Conservation (phyloP, 331 rosid genomes). For the Quercus lobata region DNA sequence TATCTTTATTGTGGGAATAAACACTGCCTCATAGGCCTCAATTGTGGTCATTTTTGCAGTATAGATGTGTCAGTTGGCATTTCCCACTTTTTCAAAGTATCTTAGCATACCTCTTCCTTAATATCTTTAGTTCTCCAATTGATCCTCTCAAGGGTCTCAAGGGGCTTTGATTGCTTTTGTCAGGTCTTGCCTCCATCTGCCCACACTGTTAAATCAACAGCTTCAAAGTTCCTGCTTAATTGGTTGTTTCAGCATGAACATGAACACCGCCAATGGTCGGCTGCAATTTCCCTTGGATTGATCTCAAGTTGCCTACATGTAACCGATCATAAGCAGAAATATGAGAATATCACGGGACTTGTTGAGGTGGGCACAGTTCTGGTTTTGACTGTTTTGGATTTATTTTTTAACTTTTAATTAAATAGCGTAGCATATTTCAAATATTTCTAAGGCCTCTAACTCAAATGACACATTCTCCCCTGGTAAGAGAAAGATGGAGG, state of each 20-base stretch:
- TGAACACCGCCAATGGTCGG: conserved; percentile 90
- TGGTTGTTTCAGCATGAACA: conserved; percentile 94
- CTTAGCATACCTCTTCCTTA: background rate
- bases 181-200: conserved; percentile 89
- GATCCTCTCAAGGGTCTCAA: background rate
- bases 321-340: conserved; percentile 87
- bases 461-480: too few species aligned
- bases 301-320: conserved; percentile 88
- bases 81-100: conserved; percentile 12
- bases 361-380: conserved; percentile 56
- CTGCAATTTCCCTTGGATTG: conserved; percentile 94
- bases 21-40: background rate
- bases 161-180: conserved; percentile 20
- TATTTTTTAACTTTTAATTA: background rate
- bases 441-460: background rate
- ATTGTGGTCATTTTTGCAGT: conserved; percentile 10
- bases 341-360: conserved; percentile 68
- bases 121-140: background rate
- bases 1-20: conserved; percentile 12
- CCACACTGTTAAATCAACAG: conserved; percentile 83
- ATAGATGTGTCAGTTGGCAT: conserved; percentile 18
- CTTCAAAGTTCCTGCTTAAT: conserved; percentile 81
- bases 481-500: too few species aligned
- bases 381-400: background rate
- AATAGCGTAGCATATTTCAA: background rate